Conservation (phyloP, 805 yeast species). For the Suhomyces tanzawaensis region DNA sequence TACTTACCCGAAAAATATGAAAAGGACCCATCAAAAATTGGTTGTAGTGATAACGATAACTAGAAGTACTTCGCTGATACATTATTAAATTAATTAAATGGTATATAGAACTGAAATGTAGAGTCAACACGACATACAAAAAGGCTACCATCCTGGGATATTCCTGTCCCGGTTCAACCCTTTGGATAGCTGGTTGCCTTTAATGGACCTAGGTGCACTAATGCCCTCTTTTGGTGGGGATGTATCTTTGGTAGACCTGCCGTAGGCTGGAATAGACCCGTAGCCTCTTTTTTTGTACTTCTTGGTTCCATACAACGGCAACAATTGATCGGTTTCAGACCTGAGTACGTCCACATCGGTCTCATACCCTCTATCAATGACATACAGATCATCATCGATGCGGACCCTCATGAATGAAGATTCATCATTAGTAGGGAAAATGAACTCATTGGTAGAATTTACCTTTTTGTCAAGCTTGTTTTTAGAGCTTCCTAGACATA, state of each 20-base stretch:
- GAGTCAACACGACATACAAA: too few species aligned
- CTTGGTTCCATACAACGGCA: slow-evolving; percentile 23
- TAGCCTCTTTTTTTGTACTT: slow-evolving; percentile 16
- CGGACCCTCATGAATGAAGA: slow-evolving; percentile 40
- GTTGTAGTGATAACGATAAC: too few species aligned
- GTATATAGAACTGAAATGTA: too few species aligned
- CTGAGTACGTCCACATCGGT: slow-evolving; percentile 39
- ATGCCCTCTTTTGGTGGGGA: not conserved
- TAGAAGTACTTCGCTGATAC: too few species aligned
- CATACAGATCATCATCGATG: slow-evolving; percentile 25
- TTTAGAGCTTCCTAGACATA: slow-evolving; percentile 9
- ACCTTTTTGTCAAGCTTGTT: slow-evolving; percentile 4
- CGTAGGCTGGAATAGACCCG: slow-evolving; percentile 14
- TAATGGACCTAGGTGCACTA: slow-evolving; percentile 26
- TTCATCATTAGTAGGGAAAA: slow-evolving; percentile 14
- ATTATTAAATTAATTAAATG: too few species aligned
- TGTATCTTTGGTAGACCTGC: too few species aligned
- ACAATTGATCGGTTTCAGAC: slow-evolving; percentile 29
- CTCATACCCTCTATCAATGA: slow-evolving; percentile 40
- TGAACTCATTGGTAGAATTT: slow-evolving; percentile 2
- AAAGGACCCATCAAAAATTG: too few species aligned
- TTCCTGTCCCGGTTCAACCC: slow-evolving; percentile 25
- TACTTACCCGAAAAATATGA: too few species aligned
- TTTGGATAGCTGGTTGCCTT: slow-evolving; percentile 17
- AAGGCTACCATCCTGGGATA: slow-evolving; percentile 21